Percentiles rank a stretch among this genome's conserved stretches.
Evolutionary conservation across 768 basidiomycete genomes (phyloP).

Genomic region (Dioszegia crocea): DNA sequence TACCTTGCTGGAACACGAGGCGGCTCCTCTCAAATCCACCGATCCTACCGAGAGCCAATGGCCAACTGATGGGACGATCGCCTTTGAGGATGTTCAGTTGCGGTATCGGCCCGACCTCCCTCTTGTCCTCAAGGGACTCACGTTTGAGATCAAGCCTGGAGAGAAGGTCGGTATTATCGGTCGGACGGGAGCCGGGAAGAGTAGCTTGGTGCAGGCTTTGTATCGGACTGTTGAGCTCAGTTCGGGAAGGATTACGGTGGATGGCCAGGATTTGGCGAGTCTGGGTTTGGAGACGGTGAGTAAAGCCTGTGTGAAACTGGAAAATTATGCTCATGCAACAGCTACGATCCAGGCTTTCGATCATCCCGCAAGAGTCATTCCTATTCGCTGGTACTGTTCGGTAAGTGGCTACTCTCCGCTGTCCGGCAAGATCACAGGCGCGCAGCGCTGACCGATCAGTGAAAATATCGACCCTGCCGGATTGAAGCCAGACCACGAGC

Average conservation of each 20-base stretch:
- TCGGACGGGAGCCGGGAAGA: slow-evolving; percentile 61
- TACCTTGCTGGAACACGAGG: slow-evolving; percentile 67
- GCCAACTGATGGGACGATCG: slow-evolving; percentile 69
- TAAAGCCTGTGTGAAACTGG: background rate
- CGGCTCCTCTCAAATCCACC: slow-evolving; percentile 54
- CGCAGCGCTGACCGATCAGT: slow-evolving; percentile 11
- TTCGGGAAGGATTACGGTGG: slow-evolving; percentile 56
- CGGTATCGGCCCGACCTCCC: slow-evolving; percentile 76
- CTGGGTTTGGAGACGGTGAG: slow-evolving; percentile 57
- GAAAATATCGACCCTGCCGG: slow-evolving; percentile 59
- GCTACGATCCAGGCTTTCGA: slow-evolving; percentile 58
- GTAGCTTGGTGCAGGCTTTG: slow-evolving; percentile 53
- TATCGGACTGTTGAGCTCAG: slow-evolving; percentile 61
- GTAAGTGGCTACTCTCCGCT: slow-evolving; percentile 6
- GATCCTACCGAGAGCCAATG: slow-evolving; percentile 59
- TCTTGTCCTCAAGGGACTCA: slow-evolving; percentile 69
- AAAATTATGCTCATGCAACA: background rate
- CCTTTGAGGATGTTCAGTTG: slow-evolving; percentile 60
- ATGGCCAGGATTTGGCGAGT: slow-evolving; percentile 52
- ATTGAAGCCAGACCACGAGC: slow-evolving; percentile 59
- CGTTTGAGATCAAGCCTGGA: slow-evolving; percentile 63
- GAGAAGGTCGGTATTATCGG: slow-evolving; percentile 75
- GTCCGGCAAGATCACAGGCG: background rate
- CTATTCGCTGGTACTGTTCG: slow-evolving; percentile 51
- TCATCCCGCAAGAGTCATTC: slow-evolving; percentile 66